phyloP scores from a whole-genome alignment of 2,329 filamentous ascomycete genomes.

The Orbilia brochopaga region DNA sequence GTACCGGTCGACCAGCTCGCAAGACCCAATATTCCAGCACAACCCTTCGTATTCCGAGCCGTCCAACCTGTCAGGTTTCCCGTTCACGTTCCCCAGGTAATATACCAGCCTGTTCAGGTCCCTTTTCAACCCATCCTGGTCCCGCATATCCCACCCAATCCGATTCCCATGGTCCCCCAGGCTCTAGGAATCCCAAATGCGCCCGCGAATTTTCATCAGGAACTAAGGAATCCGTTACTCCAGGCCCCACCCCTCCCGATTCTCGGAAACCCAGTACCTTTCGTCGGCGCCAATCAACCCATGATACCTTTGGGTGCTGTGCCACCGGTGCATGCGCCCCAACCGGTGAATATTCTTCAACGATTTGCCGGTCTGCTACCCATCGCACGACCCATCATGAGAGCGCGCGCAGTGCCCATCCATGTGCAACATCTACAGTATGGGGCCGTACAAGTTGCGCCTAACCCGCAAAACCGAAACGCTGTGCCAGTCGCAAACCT shows the following conservation, averaged over 20 bases:
- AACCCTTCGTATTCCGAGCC: not conserved
- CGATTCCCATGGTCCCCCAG: slow-evolving; percentile 18
- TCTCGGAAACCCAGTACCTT: slow-evolving; percentile 24
- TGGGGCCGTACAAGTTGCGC: no score
- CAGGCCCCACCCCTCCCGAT: slow-evolving; percentile 23
- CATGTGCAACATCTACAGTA: not conserved
- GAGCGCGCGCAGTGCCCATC: not conserved
- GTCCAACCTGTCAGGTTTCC: not conserved
- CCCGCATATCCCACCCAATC: slow-evolving; percentile 23
- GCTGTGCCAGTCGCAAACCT: not conserved
- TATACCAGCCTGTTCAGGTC: slow-evolving; percentile 27
- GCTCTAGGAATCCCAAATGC: slow-evolving; percentile 26
- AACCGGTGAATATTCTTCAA: slow-evolving; percentile 22
- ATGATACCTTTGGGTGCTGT: not conserved
- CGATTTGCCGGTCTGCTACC: slow-evolving; percentile 14
- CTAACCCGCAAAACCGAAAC: no score
- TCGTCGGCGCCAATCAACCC: slow-evolving; percentile 8
- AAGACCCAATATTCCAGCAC: not conserved
- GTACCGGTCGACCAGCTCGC: not conserved
- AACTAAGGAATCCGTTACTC: slow-evolving; percentile 40
- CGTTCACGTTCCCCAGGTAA: slow-evolving; percentile 21
- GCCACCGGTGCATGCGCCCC: not conserved
- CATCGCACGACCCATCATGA: not conserved
- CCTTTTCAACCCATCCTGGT: slow-evolving; percentile 14
- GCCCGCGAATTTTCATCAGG: slow-evolving; percentile 24